phyloP scores from a whole-genome alignment of 2,329 filamentous ascomycete species.

The Botrytis deweyae region DNA sequence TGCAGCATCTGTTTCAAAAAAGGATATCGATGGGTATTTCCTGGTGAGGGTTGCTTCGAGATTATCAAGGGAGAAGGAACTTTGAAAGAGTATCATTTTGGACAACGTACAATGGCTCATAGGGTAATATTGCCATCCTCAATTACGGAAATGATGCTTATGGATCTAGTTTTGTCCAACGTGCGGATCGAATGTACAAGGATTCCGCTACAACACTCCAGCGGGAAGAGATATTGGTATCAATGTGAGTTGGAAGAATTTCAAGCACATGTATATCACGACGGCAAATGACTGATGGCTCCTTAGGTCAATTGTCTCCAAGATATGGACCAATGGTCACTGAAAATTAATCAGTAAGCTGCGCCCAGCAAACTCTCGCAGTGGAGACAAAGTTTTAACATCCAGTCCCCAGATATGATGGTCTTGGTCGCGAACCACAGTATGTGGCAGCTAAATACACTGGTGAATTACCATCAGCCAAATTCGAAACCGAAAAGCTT shows the following conservation, averaged over 20 bases:
- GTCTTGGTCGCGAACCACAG: constrained; percentile 25
- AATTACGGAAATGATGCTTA: neutral
- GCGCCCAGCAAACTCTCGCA: neutral
- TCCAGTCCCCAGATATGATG: constrained; percentile 25
- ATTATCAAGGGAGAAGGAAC: constrained; percentile 49
- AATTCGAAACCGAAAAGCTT: constrained; percentile 27
- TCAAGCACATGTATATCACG: neutral
- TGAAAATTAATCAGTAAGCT: constrained; percentile 24
- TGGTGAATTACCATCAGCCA: constrained; percentile 23
- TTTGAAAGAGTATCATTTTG: constrained; percentile 49
- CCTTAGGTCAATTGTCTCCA: constrained; percentile 26
- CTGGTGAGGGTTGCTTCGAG: constrained; percentile 40
- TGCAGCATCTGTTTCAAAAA: constrained; percentile 64
- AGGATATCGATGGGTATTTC: constrained; percentile 45
- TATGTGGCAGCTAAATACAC: constrained; percentile 24
- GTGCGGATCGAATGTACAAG: constrained; percentile 49
- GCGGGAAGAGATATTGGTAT: constrained; percentile 40
- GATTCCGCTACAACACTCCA: constrained; percentile 35
- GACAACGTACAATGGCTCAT: constrained; percentile 42
- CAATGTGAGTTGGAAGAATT: constrained; percentile 43
- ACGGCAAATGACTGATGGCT: neutral
- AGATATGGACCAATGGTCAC: constrained; percentile 27
- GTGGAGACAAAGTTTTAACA: neutral
- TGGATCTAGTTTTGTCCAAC: constrained; percentile 50
- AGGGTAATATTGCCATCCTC: constrained; percentile 38